Conservation (phyloP, 176 grass and related monocot genomes). For the Pontederia crassipes region DNA sequence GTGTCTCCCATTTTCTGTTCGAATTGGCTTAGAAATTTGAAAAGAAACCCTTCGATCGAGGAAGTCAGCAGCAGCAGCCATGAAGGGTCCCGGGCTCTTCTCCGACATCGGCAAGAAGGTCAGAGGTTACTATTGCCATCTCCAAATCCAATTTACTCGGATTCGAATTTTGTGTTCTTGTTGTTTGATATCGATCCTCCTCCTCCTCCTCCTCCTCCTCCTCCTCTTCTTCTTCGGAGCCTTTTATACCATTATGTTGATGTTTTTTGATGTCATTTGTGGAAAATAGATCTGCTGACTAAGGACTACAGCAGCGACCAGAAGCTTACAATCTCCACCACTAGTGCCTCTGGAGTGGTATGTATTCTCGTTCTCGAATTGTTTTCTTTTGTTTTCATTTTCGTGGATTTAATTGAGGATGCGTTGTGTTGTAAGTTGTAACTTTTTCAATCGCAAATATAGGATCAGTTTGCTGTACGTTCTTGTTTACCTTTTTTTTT, state of each 20-base stretch:
- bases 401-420: no score
- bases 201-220: background rate
- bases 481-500: no score
- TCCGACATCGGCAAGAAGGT: slow-evolving; percentile 41
- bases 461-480: no score
- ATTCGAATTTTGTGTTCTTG: background rate
- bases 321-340: slow-evolving; percentile 65
- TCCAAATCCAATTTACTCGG: background rate
- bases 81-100: slow-evolving; percentile 40
- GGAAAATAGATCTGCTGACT: slow-evolving; percentile 77
- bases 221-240: background rate
- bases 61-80: background rate
- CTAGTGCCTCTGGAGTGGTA: slow-evolving; percentile 88
- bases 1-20: background rate
- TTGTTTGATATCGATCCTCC: background rate
- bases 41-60: background rate
- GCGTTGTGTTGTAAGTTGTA: no score
- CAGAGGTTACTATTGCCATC: slow-evolving; percentile 18
- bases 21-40: background rate
- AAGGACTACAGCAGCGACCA: slow-evolving; percentile 94
- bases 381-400: no score
- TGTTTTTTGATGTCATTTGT: slow-evolving; percentile 2
- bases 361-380: slow-evolving; percentile 21
- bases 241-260: background rate
- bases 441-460: no score